Base-by-base conservation (phyloP, 2,329 filamentous ascomycete species). In the Ceratocystis harringtonii region DNA sequence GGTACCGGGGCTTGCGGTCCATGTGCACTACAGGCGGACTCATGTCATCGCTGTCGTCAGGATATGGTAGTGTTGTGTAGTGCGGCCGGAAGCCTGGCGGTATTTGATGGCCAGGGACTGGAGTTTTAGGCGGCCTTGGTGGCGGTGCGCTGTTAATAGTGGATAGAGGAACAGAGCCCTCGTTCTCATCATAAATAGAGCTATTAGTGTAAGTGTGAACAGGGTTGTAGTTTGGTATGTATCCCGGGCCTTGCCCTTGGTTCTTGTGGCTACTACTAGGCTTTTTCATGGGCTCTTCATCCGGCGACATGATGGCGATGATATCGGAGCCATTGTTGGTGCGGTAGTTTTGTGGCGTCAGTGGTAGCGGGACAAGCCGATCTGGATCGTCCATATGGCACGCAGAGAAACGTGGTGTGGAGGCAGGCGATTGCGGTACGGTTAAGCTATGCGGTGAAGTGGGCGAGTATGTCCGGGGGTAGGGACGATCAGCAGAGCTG, bases 1-100 rank as follows among this genome's bases (percentile, higher is more conserved):
- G 80, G 70, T 86, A 89, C 61, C 88, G 86, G 0, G 92, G 92
- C 74, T 96, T 96, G 70, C 86, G 84, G 57, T 88, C 85, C 81
- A 90, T 88, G 71, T 95, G 95, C 6, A 95, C 90, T 5, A 83
- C 79, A 2, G 92, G 92, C 19, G 92, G 92, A 32, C 88, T 86
- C 30, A 87, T 88, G 71, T 95, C 88, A 57, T 43, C 55, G 43
- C 85, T 83, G 58, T 85, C 86, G 61, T 89, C 76, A 0, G 92
- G 92, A 73, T 96, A 96, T 0, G 91, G 91, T 43, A 89, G 80
- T 15, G 50, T 7, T 25, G 28, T 22, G 52, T 57, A 57, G 52
- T 57, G 28, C 6, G 22, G 70, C 72, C 70, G 70, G 69, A 76
- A 71, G 68, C 72, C 45, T 68, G 71, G 58, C 63, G 71, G 69